phyloP scores from a whole-genome alignment of 768 basidiomycete genomes.

The Phlebiopsis gigantea region DNA sequence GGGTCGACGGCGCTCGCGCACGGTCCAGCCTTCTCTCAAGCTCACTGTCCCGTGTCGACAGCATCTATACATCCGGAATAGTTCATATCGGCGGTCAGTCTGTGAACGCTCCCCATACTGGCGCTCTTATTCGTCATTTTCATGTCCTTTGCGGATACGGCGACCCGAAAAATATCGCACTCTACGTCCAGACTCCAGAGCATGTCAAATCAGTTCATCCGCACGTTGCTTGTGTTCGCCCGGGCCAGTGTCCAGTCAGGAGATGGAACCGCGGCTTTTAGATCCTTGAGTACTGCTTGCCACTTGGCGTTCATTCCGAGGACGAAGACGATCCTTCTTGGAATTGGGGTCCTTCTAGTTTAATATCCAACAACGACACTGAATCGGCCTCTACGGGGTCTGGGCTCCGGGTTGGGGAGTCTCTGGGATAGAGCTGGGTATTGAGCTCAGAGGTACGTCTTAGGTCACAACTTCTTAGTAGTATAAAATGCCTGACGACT shows the following conservation, averaged over 20 bases:
- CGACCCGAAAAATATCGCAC: not conserved
- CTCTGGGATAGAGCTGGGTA: not conserved
- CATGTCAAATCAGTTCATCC: not conserved
- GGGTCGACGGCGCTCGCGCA: not conserved
- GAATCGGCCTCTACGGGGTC: not conserved
- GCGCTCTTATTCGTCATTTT: not conserved
- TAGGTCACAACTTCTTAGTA: not conserved
- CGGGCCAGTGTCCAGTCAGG: not conserved
- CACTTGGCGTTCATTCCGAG: not conserved
- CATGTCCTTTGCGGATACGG: not conserved
- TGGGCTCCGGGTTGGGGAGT: not conserved
- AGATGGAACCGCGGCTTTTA: not conserved
- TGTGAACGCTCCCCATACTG: not conserved
- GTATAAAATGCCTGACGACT: not conserved
- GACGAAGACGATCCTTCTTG: not conserved
- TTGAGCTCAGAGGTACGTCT: not conserved
- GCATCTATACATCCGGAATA: not conserved
- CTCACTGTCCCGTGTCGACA: not conserved
- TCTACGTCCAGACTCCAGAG: not conserved
- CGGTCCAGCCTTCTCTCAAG: not conserved
- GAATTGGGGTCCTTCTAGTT: not conserved
- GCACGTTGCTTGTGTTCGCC: not conserved
- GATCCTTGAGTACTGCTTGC: not conserved
- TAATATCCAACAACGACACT: not conserved
- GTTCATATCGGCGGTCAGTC: not conserved